Evolutionary conservation across 441 rosid species (phyloP).

Genomic region (Gossypium trilobum): DNA sequence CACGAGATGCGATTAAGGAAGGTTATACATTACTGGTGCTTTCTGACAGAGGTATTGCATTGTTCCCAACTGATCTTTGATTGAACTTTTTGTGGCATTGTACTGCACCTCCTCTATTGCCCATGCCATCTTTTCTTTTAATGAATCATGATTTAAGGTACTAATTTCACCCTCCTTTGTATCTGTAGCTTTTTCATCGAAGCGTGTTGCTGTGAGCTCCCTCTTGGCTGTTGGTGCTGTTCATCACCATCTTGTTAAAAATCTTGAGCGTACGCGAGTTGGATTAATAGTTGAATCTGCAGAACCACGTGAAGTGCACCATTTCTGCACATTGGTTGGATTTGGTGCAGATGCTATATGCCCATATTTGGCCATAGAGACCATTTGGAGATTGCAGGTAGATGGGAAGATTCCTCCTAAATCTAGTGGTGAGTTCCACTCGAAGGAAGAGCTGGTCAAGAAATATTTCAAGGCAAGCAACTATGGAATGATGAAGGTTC

Average conservation of each 20-base stretch:
- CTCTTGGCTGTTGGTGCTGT: conserved; percentile 99
- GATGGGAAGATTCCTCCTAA: conserved; percentile 96
- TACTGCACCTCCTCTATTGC: background rate
- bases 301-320: conserved; percentile 99
- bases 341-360: conserved; percentile 98
- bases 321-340: conserved; percentile 93
- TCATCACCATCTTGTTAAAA: conserved; percentile 88
- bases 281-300: conserved; percentile 93
- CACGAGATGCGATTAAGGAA: conserved; percentile 73
- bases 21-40: conserved; percentile 88
- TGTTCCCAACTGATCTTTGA: background rate
- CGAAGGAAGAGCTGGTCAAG: conserved; percentile 79
- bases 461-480: conserved; percentile 96
- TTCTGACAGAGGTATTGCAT: conserved; percentile 84
- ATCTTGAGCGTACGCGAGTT: conserved; percentile 79
- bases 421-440: conserved; percentile 71
- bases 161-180: background rate
- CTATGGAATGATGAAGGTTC: conserved; percentile 99
- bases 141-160: conserved; percentile 2
- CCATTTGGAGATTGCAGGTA: conserved; percentile 85
- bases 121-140: background rate
- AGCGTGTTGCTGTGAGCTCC: conserved; percentile 88
- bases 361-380: conserved; percentile 86
- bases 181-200: conserved; percentile 64
- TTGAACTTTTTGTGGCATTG: background rate